Evolutionary conservation across 371 early-diverging fungal species (phyloP), one percentile per base, ranked within the genome.

Genomic region (Rhizomucor pusillus): DNA sequence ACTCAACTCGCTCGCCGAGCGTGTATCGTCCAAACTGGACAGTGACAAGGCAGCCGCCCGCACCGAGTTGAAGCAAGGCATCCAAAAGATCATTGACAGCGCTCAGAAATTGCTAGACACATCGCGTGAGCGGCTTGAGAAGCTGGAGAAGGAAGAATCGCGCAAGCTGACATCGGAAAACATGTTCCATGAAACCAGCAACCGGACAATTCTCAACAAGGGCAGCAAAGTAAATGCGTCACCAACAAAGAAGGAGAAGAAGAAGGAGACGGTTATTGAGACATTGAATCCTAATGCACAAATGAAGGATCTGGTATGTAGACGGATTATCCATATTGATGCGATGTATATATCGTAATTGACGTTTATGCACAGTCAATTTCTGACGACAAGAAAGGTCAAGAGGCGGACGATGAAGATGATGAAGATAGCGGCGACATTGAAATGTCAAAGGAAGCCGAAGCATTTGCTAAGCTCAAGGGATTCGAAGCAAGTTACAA

Each of bases 161-260:
- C 82, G 79, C 62, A 91, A 91, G 56, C 46, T 94, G 33, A 88
- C 91, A 2, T 80, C 82, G 4, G 94, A 94, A 57, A 87, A 91
- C 33, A 80, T 94, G 55, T 77, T 80, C 20, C 79, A 84, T 16
- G 86, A 82, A 29, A 90, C 90, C 7, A 87, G 89, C 53, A 81
- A 81, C 61, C 86, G 86, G 51, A 90, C 90, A 14, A 74, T 79
- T 41, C 66, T 83, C 25, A 83, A 74, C 48, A 82, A 82, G 50
- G 54, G 69, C 23, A 54, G 63, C 7, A 61, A 67, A 22, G 49
- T 66, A n/a, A 55, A 66, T 16, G 43, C 61, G 6, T 50, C 69
- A 39, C 67, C 29, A 66, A 55, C 29, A 81, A 77, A 52, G 24
- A 57, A 53, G 3, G 62, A 74, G 23, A 85, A 79, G 41, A 72